These are phyloP conservation scores for Dioszegia crocea DNA, from an alignment of 768 basidiomycete species.

Conservation along the genomic window DNA sequence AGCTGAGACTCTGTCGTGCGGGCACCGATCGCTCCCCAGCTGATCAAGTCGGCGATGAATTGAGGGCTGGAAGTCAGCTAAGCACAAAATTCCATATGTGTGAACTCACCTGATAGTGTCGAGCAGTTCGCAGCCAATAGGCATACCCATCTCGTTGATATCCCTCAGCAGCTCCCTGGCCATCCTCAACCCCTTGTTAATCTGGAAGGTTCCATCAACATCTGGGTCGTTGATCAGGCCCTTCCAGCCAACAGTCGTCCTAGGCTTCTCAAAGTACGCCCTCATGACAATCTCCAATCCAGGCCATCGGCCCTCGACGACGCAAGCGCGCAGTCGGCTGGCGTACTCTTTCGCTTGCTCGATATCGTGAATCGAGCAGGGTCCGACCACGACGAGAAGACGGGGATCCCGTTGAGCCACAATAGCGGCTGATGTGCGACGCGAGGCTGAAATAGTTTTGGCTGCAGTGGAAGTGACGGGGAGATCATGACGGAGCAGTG, in stretches of 20 bases:
- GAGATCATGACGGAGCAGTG: slow-evolving; percentile 82
- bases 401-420: slow-evolving; percentile 73
- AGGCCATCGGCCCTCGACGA: slow-evolving; percentile 59
- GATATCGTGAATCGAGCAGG: slow-evolving; percentile 89
- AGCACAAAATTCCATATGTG: not conserved
- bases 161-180: slow-evolving; percentile 87
- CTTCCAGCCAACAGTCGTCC: slow-evolving; percentile 95
- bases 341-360: slow-evolving; percentile 65
- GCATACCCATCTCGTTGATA: slow-evolving; percentile 80
- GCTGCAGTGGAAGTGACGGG: slow-evolving; percentile 63
- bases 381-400: slow-evolving; percentile 85
- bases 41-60: slow-evolving; percentile 87
- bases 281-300: slow-evolving; percentile 90
- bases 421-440: slow-evolving; percentile 72
- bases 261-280: slow-evolving; percentile 92
- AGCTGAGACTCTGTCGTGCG: slow-evolving; percentile 96
- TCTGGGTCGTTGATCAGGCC: slow-evolving; percentile 78
- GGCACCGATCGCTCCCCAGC: slow-evolving; percentile 97
- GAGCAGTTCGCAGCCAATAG: slow-evolving; percentile 89
- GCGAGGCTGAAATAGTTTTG: slow-evolving; percentile 71
- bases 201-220: slow-evolving; percentile 88
- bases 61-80: slow-evolving; percentile 57
- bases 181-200: slow-evolving; percentile 91
- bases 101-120: slow-evolving; percentile 57
- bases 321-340: slow-evolving; percentile 55